Conservation (phyloP, 768 basidiomycete genomes). For the Fistulinella prunicolor region DNA sequence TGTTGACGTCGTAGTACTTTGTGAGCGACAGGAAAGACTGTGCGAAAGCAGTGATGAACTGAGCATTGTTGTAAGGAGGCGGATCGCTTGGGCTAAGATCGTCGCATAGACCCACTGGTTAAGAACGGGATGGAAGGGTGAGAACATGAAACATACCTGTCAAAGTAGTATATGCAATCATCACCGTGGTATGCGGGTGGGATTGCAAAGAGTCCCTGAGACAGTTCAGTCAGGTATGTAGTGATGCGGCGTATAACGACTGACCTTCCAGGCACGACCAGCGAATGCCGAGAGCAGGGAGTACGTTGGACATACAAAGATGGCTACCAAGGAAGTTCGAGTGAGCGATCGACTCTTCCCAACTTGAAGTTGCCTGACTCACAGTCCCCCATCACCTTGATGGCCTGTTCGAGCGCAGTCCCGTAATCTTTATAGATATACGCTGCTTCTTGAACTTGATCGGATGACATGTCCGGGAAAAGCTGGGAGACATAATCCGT, state of each 20-base stretch:
- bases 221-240: neutral
- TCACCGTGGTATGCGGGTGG: constrained; percentile 30
- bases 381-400: constrained; percentile 41
- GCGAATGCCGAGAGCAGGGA: constrained; percentile 30
- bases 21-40: constrained; percentile 26
- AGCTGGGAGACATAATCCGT: constrained; percentile 31
- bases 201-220: constrained; percentile 31
- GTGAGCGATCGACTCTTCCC: neutral
- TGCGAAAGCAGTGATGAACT: constrained; percentile 29
- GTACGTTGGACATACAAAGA: constrained; percentile 37
- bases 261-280: constrained; percentile 34
- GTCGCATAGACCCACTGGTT: neutral
- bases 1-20: constrained; percentile 23
- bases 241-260: constrained; percentile 13
- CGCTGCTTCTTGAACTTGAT: constrained; percentile 24
- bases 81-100: neutral
- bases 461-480: constrained; percentile 38
- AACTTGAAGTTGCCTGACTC: constrained; percentile 5
- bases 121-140: neutral
- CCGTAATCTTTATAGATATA: constrained; percentile 32
- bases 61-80: constrained; percentile 24
- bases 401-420: constrained; percentile 34
- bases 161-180: constrained; percentile 42
- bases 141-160: constrained; percentile 12
- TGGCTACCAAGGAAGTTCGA: constrained; percentile 24